Evolutionary conservation across 2,329 filamentous ascomycete genomes (phyloP), one percentile per base, ranked within the genome.

Genomic region (Nemania sp.): DNA sequence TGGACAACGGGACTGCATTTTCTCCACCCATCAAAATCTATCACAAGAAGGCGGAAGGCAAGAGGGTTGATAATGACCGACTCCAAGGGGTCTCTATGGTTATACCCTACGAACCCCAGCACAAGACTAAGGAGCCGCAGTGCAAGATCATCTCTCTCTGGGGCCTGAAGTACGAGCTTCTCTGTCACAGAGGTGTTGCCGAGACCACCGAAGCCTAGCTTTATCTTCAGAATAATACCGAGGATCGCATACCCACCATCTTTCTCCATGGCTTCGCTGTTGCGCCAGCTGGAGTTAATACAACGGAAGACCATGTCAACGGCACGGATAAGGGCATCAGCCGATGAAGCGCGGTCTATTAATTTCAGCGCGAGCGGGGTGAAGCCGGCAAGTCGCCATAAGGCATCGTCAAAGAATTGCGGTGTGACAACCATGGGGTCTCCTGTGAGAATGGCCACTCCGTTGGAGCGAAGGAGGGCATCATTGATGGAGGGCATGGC

Each of bases 191-290:
- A 71, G 68, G 63, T 74, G 66, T 48, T 76, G 67, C 67, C 70
- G 47, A 78, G 68, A 15, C 76, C 74, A 54, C 72, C 70, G 52
- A 82, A 81, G 5, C 89, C 90, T 34, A 97, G 80, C 73, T 97
- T 97, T 56, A 91, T 90, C 56, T 92, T 88, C 21, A 99, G 77
- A 17, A 98, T 82, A 75, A 92, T 87, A 42, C 90, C 90, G 52
- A 99, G 78, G 37, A 98, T 90, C 25, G 91, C 90, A 72, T 97
- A 99, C 0, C 94, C 96, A 67, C 96, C 95, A 61, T 96, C 92
- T 69, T 91, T 88, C 75, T 99, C 95, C 90, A 99, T 97, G 25
- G 95, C 93, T 74, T 99, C 96, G 67, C 95, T 98, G 67, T 98
- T 98, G 65, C 95, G 86, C 95, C 96, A 99, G 72, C 90, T 98